phyloP scores from a whole-genome alignment of 2,329 filamentous ascomycete genomes.

The Talaromyces verruculosus region DNA sequence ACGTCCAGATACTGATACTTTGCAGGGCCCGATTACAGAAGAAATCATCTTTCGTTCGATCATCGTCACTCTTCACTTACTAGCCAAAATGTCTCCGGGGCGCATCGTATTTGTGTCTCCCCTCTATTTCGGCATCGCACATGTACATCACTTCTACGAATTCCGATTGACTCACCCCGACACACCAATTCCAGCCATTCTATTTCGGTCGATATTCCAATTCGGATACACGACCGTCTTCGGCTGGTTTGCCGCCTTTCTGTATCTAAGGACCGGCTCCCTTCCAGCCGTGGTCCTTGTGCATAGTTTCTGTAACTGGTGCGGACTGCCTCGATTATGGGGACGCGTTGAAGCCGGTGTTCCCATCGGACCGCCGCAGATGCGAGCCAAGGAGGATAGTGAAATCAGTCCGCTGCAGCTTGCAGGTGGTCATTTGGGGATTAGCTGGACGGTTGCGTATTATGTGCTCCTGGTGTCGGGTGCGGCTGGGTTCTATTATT shows the following conservation, averaged over 20 bases:
- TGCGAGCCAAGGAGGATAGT: constrained; percentile 44
- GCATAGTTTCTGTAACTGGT: constrained; percentile 89
- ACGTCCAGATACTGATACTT: constrained; percentile 10
- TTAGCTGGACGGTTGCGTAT: constrained; percentile 73
- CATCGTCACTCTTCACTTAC: constrained; percentile 76
- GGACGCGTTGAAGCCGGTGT: constrained; percentile 64
- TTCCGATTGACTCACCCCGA: constrained; percentile 78
- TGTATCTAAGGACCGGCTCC: constrained; percentile 82
- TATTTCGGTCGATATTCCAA: constrained; percentile 76
- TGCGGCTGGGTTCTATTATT: constrained; percentile 67
- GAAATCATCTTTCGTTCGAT: constrained; percentile 91
- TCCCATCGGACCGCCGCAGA: constrained; percentile 36
- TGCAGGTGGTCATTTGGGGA: constrained; percentile 26
- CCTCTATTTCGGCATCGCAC: constrained; percentile 87
- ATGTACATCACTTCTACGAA: constrained; percentile 95
- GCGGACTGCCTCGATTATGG: constrained; percentile 84
- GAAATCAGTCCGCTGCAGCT: constrained; percentile 27
- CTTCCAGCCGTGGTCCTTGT: constrained; percentile 71
- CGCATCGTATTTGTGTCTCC: constrained; percentile 77
- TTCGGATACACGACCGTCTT: constrained; percentile 90
- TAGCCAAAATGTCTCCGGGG: constrained; percentile 59
- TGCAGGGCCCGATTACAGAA: constrained; percentile 80
- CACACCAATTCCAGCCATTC: constrained; percentile 61
- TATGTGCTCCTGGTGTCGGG: constrained; percentile 75
- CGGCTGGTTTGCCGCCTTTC: constrained; percentile 86